These are phyloP conservation scores for Hypsizygus marmoreus DNA, from an alignment of 768 basidiomycete genomes.

Conservation along the genomic window DNA sequence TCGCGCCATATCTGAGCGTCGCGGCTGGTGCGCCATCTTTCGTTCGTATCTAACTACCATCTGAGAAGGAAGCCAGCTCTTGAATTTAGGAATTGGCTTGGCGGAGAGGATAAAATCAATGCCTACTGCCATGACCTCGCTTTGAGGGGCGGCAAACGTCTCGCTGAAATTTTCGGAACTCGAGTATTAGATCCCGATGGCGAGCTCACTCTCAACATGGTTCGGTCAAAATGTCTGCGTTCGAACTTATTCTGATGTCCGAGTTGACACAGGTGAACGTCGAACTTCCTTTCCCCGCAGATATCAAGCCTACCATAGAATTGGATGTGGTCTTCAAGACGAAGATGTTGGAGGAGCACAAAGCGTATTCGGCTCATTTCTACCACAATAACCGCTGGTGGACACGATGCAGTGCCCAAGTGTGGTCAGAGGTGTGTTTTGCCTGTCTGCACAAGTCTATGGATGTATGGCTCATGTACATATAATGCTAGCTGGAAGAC, in stretches of 20 bases:
- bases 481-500: constrained; percentile 44
- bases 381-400: constrained; percentile 46
- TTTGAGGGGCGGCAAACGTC: constrained; percentile 59
- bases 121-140: constrained; percentile 76
- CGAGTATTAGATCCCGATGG: constrained; percentile 60
- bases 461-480: no score
- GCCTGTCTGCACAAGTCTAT: no score
- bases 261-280: constrained; percentile 39
- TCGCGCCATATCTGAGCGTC: constrained; percentile 50
- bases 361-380: constrained; percentile 36
- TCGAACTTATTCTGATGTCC: not conserved
- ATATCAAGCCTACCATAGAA: constrained; percentile 20
- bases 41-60: not conserved
- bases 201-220: constrained; percentile 77
- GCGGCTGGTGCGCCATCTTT: constrained; percentile 42
- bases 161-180: constrained; percentile 70
- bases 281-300: constrained; percentile 37
- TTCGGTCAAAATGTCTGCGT: constrained; percentile 28
- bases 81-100: constrained; percentile 76
- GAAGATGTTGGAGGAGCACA: constrained; percentile 34
- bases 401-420: constrained; percentile 48
- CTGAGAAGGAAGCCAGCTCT: constrained; percentile 47
- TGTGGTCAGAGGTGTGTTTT: constrained; percentile 49
- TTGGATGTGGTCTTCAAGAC: constrained; percentile 26
- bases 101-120: constrained; percentile 79